Evolutionary conservation across 1,139 yeast genomes (phyloP), one percentile per base, ranked within the genome.

Genomic region (Suhomyces choctaworum): DNA sequence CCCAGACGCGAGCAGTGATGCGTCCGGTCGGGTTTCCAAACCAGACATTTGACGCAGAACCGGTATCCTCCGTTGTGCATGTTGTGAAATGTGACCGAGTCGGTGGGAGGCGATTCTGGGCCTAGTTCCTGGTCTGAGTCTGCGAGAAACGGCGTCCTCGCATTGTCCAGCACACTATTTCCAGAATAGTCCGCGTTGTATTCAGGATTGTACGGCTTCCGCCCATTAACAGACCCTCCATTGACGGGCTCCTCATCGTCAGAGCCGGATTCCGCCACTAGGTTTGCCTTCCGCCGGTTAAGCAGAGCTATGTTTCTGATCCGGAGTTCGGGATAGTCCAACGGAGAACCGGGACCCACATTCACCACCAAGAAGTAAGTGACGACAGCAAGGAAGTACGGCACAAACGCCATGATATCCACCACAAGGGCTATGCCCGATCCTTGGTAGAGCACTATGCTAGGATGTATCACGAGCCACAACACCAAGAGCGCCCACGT

Each of bases 1-100:
- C 78, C 73, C 46, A 94, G 80, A 16, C 76, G 63, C 0, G 86
- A 80, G 41, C 98, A 92, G 58, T 92, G 97, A 55, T 92, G 98
- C 40, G 86, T 76, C 38, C 98, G 65, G 56, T 92, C 97, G 0
- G 98, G 98, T 56, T 92, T 92, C 94, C 95, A 89, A 31, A 78
- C 81, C 29, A 65, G 56, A 58, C 98, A 92, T 47, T 82, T 85
- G 36, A 67, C 65, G 56, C 97, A 86, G 50, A 65, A 78, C 37
- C 90, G 62, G 58, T 67, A 72, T 19, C 66, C 41, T 2, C 49
- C 50, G 21, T 40, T 39, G 15, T 37, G 38, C 19, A 39, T 35
- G 27, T 43, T 32, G 22, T 64, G 42, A 76, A 79, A 51, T 28
- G 50, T 44, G 38, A 55, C 44, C 28, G 56, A 60, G 20, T 54